Conservation (phyloP, 495 filamentous ascomycete genomes). For the Parachaetomium inaequale region DNA sequence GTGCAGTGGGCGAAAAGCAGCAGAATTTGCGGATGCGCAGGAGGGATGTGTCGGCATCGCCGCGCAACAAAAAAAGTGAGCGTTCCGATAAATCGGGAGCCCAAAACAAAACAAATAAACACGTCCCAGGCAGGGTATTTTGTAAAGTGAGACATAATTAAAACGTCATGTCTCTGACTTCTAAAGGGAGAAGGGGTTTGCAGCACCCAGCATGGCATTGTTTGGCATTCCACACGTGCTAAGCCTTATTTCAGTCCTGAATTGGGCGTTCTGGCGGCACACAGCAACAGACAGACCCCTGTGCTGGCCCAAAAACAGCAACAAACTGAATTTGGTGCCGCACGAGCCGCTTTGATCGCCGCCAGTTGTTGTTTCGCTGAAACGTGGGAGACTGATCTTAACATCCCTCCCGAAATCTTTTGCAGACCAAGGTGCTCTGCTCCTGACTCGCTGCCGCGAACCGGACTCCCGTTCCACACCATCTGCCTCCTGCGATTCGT, state of each 20-base stretch:
- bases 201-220: too few species aligned
- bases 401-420: too few species aligned
- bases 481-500: neutral
- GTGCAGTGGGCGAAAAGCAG: neutral
- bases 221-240: neutral
- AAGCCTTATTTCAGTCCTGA: neutral
- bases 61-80: too few species aligned
- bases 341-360: slow-evolving; percentile 9
- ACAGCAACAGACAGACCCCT: neutral
- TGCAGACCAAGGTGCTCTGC: too few species aligned
- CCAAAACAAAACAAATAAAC: too few species aligned
- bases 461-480: neutral
- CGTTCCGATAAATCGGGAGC: too few species aligned
- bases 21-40: neutral
- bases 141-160: neutral
- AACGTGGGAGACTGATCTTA: too few species aligned
- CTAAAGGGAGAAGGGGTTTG: too few species aligned
- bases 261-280: neutral
- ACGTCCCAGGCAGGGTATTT: too few species aligned
- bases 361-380: neutral
- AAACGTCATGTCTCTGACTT: too few species aligned
- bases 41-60: neutral
- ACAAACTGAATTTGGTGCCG: slow-evolving; percentile 10
- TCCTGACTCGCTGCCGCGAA: slow-evolving; percentile 3
- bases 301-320: slow-evolving; percentile 12